These are phyloP conservation scores for Lactifluus volemus DNA, from an alignment of 768 basidiomycete genomes.

Conservation along the genomic window DNA sequence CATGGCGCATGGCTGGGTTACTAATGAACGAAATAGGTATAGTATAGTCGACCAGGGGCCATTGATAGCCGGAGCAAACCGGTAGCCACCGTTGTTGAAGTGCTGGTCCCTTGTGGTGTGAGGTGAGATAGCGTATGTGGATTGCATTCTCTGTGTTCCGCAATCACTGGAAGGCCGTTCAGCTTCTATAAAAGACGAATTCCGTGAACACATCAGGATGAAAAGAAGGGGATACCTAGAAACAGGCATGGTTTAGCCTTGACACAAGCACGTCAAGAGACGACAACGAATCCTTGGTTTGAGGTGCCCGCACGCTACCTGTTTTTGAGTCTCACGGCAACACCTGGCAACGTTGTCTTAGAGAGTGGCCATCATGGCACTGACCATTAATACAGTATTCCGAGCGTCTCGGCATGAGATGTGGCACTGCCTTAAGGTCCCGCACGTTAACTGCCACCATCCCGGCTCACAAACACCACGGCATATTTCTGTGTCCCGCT, in stretches of 20 bases:
- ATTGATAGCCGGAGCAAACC: neutral
- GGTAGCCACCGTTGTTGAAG: neutral
- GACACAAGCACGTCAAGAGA: neutral
- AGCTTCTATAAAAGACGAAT: neutral
- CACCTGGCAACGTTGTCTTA: neutral
- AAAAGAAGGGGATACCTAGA: neutral
- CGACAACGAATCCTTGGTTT: neutral
- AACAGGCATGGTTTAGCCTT: neutral
- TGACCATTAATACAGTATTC: neutral
- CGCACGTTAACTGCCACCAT: neutral
- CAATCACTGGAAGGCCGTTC: neutral
- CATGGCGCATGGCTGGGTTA: neutral
- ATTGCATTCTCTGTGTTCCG: neutral
- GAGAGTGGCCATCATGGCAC: neutral
- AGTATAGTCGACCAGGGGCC: neutral
- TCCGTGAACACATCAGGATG: neutral
- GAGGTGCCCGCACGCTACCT: neutral
- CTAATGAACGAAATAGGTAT: neutral
- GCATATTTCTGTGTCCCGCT: neutral
- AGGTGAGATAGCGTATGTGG: neutral
- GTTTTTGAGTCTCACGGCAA: neutral
- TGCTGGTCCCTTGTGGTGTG: neutral
- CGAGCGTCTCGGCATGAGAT: neutral
- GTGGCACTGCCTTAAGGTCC: constrained; percentile 8
- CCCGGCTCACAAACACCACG: neutral